Base-by-base conservation (phyloP, 2,329 filamentous ascomycete genomes). In the Pseudocercospora cruenta region DNA sequence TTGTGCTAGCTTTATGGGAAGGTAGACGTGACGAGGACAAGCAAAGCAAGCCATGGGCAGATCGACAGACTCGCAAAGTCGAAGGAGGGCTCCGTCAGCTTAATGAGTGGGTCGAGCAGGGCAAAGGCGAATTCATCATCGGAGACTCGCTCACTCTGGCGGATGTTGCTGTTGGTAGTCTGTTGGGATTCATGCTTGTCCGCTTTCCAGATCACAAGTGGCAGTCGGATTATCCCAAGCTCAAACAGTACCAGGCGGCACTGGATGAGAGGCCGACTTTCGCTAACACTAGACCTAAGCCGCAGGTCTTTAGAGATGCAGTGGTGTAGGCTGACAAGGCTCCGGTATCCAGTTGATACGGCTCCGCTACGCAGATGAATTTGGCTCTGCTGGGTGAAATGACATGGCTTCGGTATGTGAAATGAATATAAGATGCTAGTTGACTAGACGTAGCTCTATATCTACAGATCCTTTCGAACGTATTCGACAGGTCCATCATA, bases 231-330 rank as follows among this genome's bases (percentile, higher is more conserved):
- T 76, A 79, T 69, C 76, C 78, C 8, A 66, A 70, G 10, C 60
- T 80, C 70, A 82, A 65, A 80, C 82, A 69, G 78, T 84, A 68
- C 80, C 83, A 79, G 81, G 80, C 70, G 75, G 79, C 74, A 72
- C 60, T 80, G 59, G 77, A 84, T 66, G 79, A 79, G 24, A 76
- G 81, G 0, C 79, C 82, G 69, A 81, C 80, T 58, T 80, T 80
- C 60, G 71, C 70, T 19, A 68, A 69, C 5, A 80, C 76, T 3
- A 68, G 69, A 33, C 78, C 78, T 1, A 68, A 60, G 24, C 70
- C 75, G 22, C 78, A 80, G 68, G 75, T 69, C 12, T 77, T 79
- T 47, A 75, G 69, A 36, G 78, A 80, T 70, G 69, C 72, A 60
- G 72, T 80, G 62, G 78, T 80, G 1, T 79, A 69, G 69, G 24